Evolutionary conservation across 768 basidiomycete species (phyloP).

Genomic region (Lactifluus hygrophoroides): DNA sequence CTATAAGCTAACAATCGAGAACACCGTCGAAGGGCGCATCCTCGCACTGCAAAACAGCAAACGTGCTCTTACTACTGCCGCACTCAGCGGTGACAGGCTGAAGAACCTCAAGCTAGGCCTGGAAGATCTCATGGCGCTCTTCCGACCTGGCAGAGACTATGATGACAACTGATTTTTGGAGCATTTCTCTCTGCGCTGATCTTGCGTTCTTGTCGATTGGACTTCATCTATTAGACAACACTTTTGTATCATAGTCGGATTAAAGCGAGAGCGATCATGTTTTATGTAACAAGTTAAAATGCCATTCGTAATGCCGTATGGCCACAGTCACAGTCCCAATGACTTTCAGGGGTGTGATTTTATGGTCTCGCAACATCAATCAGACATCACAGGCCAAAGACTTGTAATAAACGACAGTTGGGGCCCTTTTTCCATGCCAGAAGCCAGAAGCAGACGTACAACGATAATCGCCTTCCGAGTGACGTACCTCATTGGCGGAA

Average conservation of each 20-base stretch:
- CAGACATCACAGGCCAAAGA: no score
- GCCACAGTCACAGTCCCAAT: no score
- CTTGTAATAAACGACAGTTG: no score
- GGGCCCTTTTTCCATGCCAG: no score
- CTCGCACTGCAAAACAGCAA: constrained; percentile 90
- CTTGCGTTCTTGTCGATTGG: not conserved
- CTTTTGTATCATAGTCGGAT: not conserved
- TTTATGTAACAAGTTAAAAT: no score
- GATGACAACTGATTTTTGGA: constrained; percentile 28
- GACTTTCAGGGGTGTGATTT: no score
- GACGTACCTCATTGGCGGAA: no score
- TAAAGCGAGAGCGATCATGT: not conserved
- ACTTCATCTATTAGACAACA: not conserved
- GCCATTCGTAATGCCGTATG: no score
- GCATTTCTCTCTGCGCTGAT: not conserved
- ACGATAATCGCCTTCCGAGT: no score
- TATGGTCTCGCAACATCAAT: no score
- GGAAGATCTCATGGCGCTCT: constrained; percentile 79
- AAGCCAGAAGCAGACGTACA: no score
- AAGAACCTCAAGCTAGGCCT: constrained; percentile 77
- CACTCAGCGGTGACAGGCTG: constrained; percentile 80
- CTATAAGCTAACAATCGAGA: constrained; percentile 79
- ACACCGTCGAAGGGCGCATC: constrained; percentile 85
- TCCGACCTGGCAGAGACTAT: constrained; percentile 51
- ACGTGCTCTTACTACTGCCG: constrained; percentile 73